Base-by-base conservation (phyloP, 139 green algal genomes). In the Limnomonas spitsbergensis region DNA sequence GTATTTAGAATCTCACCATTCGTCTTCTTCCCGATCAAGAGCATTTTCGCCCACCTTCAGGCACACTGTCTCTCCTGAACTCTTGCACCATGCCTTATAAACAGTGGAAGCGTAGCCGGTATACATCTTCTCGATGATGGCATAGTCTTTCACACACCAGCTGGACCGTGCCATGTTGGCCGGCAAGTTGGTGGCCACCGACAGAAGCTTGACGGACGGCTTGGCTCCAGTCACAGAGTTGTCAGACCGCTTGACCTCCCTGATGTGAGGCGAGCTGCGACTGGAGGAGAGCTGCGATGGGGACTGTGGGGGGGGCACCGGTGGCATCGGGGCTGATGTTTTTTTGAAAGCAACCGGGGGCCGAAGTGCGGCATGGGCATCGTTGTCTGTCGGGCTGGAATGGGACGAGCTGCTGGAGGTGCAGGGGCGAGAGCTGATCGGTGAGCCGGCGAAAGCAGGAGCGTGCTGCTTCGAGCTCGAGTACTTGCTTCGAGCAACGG, bases 111-210 rank as follows among this genome's bases (percentile, higher is more conserved):
- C 82, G 24, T 87, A 87, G 75, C 86, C 86, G 42, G 79, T 90
- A 81, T 90, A 90, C 40, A 90, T 81, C 81, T 90, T 87, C 47
- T 90, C 81, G 4, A 54, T 75, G 38, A 90, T 78, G 31, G 53
- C 47, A 77, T 88, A 90, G 69, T 90, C 86, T 1, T 77, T 53
- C 32, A 90, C 54, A 40, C 83, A 85, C 86, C 86, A 90, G 40
- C 83, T 75, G 2, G 26, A 4, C 26, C 86, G 83, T 53, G 80
- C 69, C 86, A 90, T 90, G 40, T 74, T 77, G 52, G 86, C 82
- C 6, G 83, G 86, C 40, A 90, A 76, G 29, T 35, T 20, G 32
- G 52, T 40, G 9, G 73, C 31, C 47, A 70, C 34, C 3, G 47
- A 3, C 34, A 78, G 52, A 40, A 78, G 24, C n/a, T 29, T 53